Conservation (phyloP, 225 moss, liverwort and hornwort genomes). For the Marchantia paleacea region DNA sequence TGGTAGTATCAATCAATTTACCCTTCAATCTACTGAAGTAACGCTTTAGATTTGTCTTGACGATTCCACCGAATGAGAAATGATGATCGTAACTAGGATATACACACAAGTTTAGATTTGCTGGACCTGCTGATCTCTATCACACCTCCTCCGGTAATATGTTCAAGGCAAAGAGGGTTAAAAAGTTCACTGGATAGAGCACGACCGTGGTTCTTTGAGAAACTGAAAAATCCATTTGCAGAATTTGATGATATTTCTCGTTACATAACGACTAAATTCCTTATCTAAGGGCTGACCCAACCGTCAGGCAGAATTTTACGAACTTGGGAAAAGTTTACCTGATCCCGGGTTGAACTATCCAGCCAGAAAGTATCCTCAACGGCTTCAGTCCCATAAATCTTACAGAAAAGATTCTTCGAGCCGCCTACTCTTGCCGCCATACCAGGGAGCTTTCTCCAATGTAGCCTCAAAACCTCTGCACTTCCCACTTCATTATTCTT, state of each 20-base stretch:
- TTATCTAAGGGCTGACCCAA: background rate
- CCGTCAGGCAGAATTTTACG: background rate
- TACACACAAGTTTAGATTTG: too few relatives aligned
- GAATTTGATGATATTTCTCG: too few relatives aligned
- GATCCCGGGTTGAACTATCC: constrained; percentile 91
- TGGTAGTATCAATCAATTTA: too few relatives aligned
- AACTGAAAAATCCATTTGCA: too few relatives aligned
- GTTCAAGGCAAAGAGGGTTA: too few relatives aligned
- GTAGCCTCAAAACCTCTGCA: constrained; percentile 47
- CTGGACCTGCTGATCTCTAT: too few relatives aligned
- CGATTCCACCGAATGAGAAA: background rate
- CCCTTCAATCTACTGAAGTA: background rate
- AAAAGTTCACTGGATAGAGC: too few relatives aligned
- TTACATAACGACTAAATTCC: too few relatives aligned
- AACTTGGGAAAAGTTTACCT: constrained; percentile 43
- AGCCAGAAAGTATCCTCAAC: constrained; percentile 93
- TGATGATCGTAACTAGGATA: background rate
- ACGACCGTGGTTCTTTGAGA: too few relatives aligned
- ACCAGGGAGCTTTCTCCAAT: constrained; percentile 74
- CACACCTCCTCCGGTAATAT: too few relatives aligned
- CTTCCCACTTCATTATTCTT: constrained; percentile 1
- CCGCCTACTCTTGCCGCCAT: constrained; percentile 70
- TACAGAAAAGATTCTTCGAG: constrained; percentile 76
- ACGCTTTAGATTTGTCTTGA: background rate
- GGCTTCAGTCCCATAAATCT: constrained; percentile 69